Base-by-base conservation (phyloP, 768 basidiomycete species). In the Amanita rubescens region DNA sequence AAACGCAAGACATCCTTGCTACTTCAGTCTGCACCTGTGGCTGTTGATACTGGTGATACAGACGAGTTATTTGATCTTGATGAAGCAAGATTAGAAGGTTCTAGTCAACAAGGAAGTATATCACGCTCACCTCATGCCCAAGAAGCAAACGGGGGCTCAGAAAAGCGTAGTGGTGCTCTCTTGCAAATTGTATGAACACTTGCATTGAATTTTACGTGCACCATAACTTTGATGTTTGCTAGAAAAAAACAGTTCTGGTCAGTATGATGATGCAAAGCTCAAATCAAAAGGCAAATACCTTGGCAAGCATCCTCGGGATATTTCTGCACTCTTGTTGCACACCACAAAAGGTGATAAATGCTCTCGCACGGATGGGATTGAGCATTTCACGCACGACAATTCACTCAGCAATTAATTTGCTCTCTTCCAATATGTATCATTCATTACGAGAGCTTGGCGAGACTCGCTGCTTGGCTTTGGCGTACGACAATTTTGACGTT, bases 401-500 rank as follows among this genome's bases (percentile, higher is more conserved):
- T 24, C 44, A 61, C 46, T n/a, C 33, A 0, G 51, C 57, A 1
- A 54, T 62, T 6, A 24, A 20, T 14, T 55, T 45, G 1, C 54
- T 67, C 8, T 65, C 62, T 1, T 14, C 33, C 5, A 55, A 62
- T 35, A 20, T 61, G 3, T 30, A 15, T 10, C 9, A 35, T 15
- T 34, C 8, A 12, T 35, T 62, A 5, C 24, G 37, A 3, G 34
- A 51, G 11, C 34, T 61, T 2, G 64, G 52, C 3, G 55, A 56
- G 25, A 57, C 62, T 8, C 20, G 63, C 1, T 27, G 44, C 3
- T 47, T 53, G 6, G 43, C 38, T 2, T 62, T 59, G 49, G 61
- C 61, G 1, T 65, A 65, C 39, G 60, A 67, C 48, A 67, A 66
- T 41, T 60, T 65, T 48, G 61, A 67, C 45, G 53, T 66, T 17